Base-by-base conservation (phyloP, 1,284 basidiomycete species). In the Ustilago vetiveriae region DNA sequence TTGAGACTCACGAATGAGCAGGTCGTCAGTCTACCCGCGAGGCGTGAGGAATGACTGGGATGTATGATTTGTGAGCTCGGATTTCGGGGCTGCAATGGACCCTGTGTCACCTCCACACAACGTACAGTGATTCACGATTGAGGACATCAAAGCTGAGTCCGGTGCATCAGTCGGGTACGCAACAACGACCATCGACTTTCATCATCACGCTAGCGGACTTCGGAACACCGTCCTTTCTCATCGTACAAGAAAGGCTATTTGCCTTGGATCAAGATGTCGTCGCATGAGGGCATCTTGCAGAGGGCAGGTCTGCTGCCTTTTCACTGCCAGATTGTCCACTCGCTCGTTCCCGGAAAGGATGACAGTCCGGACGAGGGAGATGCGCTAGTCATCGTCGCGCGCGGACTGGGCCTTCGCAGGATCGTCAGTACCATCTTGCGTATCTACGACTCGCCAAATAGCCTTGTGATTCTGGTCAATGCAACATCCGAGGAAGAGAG, bases 371-470 rank as follows among this genome's bases (percentile, higher is more conserved):
- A 81, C 37, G 65, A 76, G 29, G 70, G 76, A n/a, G 78, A 81
- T 40, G 92, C 94, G 68, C 65, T 80, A 11, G 59, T 75, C 44
- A 67, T 82, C 46, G 43, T 80, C 2, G 79, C 75, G 4, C 54
- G 72, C 5, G 80, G 80, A 8, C 57, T 82, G 3, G 80, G 80
- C 11, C 60, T 82, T 19, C 70, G 79, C 19, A 48, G 76, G 14
- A 68, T 81, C 36, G 63, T 81, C 19, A 70, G 76, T 23, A 75
- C 74, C 1, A 46, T 82, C 10, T 53, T 82, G n/a, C 69, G 93
- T 82, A 91, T 95, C 36, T 98, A 96, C 81, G 91, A 94, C 82
- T 88, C 90, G n/a, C 89, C 92, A 19, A 87, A 89, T 62, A 93
- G 88, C 75, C 86, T 96, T 6, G 87, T 98, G 38, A 84, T 98